A percentile compares a stretch with the other conserved stretches of the same genome.
Conservation (phyloP, 139 green algal genomes). For the Ettlia oleoabundans region DNA sequence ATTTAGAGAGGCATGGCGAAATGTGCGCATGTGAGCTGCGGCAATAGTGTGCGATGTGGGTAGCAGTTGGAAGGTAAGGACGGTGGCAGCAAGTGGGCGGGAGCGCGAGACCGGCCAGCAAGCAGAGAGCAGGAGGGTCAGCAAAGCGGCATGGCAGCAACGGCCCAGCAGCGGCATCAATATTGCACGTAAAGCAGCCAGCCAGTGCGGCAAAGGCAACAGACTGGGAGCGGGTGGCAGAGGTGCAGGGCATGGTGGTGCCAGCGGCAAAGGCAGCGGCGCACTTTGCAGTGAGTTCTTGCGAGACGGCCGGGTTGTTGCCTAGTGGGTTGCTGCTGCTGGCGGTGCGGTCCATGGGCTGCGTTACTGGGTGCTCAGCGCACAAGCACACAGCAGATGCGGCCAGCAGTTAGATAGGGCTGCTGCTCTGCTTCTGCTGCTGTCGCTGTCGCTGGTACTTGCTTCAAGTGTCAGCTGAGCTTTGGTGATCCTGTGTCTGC, state of each 20-base stretch:
- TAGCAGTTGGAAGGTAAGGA: too few relatives aligned
- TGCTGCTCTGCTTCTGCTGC: background rate
- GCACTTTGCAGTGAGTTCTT: conserved; percentile 3
- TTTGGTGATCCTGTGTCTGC: too few relatives aligned
- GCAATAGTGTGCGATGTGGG: too few relatives aligned
- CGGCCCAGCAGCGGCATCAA: too few relatives aligned
- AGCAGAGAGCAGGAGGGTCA: too few relatives aligned
- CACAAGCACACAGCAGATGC: too few relatives aligned
- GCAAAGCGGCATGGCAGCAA: background rate
- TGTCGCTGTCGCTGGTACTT: background rate
- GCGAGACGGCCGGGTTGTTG: conserved; percentile 14
- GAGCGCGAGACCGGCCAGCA: too few relatives aligned
- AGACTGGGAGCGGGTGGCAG: background rate
- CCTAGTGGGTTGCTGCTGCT: background rate
- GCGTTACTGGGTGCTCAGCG: too few relatives aligned
- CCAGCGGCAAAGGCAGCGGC: background rate
- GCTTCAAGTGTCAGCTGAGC: background rate
- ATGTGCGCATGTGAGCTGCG: too few relatives aligned
- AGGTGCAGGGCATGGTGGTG: background rate
- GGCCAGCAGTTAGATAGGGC: background rate
- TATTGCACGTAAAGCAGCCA: too few relatives aligned
- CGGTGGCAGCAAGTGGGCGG: too few relatives aligned
- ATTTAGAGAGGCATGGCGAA: too few relatives aligned
- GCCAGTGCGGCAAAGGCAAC: background rate
- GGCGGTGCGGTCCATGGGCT: background rate